Percentiles rank a stretch among this genome's conserved stretches.
Evolutionary conservation across 108 stramenopile species (phyloP).

Genomic region (Nannochloropsis gaditana): DNA sequence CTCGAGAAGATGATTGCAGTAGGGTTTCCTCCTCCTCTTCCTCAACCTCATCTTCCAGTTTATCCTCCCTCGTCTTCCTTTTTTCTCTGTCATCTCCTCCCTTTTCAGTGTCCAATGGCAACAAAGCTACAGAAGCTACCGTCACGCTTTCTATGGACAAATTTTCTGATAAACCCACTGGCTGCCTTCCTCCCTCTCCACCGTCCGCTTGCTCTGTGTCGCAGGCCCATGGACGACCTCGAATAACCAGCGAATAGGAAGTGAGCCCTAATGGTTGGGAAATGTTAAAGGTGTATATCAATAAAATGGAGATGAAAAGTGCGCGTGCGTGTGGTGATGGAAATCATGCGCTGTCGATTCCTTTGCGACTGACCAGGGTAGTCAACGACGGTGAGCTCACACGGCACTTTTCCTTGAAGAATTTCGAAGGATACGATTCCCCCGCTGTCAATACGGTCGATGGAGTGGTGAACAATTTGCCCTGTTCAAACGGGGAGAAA

Average conservation of each 20-base stretch:
- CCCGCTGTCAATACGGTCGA: neutral
- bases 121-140: neutral
- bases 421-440: neutral
- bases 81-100: neutral
- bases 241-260: neutral
- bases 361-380: neutral
- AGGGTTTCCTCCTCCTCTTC: neutral
- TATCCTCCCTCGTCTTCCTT: neutral
- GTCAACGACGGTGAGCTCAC: neutral
- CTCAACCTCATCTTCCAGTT: neutral
- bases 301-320: no score
- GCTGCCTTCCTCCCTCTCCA: neutral
- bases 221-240: neutral
- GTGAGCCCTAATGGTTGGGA: neutral
- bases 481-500: neutral
- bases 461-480: neutral
- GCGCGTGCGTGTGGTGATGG: no score
- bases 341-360: no score
- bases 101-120: neutral
- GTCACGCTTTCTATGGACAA: neutral
- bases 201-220: neutral
- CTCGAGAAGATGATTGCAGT: neutral
- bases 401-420: neutral
- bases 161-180: neutral
- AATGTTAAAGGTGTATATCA: neutral